Base-by-base conservation (phyloP, 2,329 filamentous ascomycete species). In the Fusarium sp. region DNA sequence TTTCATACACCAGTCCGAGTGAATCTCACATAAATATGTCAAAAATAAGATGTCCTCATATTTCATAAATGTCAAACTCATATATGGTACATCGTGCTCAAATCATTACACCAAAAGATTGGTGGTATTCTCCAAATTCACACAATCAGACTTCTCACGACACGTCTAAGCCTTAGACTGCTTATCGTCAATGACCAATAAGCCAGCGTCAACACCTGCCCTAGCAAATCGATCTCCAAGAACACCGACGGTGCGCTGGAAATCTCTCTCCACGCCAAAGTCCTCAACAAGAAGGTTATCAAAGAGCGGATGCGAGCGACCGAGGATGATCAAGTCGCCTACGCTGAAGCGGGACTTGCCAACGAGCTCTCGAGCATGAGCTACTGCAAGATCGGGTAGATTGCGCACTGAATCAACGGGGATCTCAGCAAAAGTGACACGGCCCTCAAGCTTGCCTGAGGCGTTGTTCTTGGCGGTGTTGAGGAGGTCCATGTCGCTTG, bases 401-500 rank as follows among this genome's bases (percentile, higher is more conserved):
- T 65, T 63, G n/a, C 75, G 72, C 3, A 73, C 30, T 18, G 77
- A 69, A 15, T 74, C 73, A 8, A 76, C 67, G 1, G 64, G 34
- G 5, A 78, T 65, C 18, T 76, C 72, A 11, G 58, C 22, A 32
- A 76, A 76, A 0, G 34, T 72, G 11, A 76, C 71, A 0, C 71
- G 73, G 0, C 68, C 71, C 16, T 72, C 72, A 0, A 75, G 64
- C 1, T 63, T 69, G 3, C 58, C 56, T 0, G 65, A 47, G 1
- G 72, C 65, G 20, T 74, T 72, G 7, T 58, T 69, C 62, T 67
- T 70, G 13, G 73, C 69, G 0, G 70, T 73, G 40, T 67, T 72
- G 29, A 79, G 51, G 9, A 78, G 76, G n/a, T 78, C 77, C 16
- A 78, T 58, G n/a, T 74, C 72, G 15, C 69, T 72, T 0, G 73